A percentile compares a stretch with the other conserved stretches of the same genome.
Evolutionary conservation across 768 basidiomycete genomes (phyloP).

Genomic region (Daedaleopsis sinensis): DNA sequence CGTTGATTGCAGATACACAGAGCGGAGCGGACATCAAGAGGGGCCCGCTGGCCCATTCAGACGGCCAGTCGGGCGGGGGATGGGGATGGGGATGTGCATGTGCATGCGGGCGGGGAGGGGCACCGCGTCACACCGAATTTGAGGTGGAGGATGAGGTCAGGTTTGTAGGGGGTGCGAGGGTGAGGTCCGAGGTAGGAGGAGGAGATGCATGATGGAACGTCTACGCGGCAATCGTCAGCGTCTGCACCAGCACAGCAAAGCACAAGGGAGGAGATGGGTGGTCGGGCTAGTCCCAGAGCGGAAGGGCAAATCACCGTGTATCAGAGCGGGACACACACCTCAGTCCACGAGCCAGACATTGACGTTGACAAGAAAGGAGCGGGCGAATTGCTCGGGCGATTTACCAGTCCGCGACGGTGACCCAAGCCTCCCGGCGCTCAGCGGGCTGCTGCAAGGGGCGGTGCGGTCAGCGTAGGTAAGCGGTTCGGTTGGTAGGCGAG

Average conservation of each 20-base stretch:
- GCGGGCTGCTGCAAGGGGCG: conserved; percentile 5
- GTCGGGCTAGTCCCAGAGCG: background rate
- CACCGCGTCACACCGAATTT: too few species aligned
- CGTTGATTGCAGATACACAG: conserved; percentile 1
- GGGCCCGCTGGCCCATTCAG: background rate
- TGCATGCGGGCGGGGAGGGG: too few species aligned
- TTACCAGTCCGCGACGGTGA: conserved; percentile 23
- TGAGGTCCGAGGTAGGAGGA: background rate
- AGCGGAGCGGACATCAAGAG: background rate
- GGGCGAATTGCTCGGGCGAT: too few species aligned
- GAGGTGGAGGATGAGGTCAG: too few species aligned
- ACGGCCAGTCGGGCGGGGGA: background rate
- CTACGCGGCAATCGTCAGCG: too few species aligned
- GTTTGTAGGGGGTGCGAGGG: background rate
- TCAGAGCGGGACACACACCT: background rate
- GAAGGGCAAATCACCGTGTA: too few species aligned
- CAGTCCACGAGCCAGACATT: background rate
- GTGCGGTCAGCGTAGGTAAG: background rate
- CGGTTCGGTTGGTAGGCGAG: background rate
- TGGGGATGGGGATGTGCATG: too few species aligned
- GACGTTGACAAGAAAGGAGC: background rate
- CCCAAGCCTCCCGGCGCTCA: conserved; percentile 19
- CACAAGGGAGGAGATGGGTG: background rate
- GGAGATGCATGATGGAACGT: background rate
- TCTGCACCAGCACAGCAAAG: too few species aligned